These are phyloP conservation scores for Biscogniauxia sp. DNA, from an alignment of 2,329 filamentous ascomycete genomes.

Conservation along the genomic window DNA sequence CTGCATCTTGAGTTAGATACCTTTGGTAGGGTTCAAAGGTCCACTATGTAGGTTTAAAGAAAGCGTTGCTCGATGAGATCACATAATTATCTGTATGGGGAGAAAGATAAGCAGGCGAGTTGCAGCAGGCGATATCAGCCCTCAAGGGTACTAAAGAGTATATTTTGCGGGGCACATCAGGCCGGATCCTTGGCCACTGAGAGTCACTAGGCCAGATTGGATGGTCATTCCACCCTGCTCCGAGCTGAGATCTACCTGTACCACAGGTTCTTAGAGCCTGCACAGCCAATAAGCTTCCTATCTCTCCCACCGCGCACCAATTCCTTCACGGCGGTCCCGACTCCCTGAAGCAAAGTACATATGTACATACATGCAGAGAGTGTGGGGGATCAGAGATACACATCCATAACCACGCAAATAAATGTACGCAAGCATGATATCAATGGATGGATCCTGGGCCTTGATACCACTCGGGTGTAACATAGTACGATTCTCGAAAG, in stretches of 20 bases:
- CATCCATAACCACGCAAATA: neutral
- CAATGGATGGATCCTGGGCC: neutral
- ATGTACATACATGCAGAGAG: neutral
- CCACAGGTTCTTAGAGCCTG: neutral
- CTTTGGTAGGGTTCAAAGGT: too few species aligned
- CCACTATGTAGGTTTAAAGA: neutral
- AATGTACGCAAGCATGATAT: neutral
- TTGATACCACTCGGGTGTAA: neutral
- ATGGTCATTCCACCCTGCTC: constrained; percentile 6
- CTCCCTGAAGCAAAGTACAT: neutral
- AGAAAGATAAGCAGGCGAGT: constrained; percentile 20
- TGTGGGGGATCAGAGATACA: neutral
- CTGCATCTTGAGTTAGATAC: too few species aligned
- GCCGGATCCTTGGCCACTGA: constrained; percentile 2
- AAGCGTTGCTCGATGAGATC: constrained; percentile 33
- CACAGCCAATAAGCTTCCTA: neutral
- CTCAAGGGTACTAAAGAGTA: neutral
- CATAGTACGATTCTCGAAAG: neutral
- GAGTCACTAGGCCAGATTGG: constrained; percentile 8
- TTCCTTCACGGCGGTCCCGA: neutral
- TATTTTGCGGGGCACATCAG: constrained; percentile 11
- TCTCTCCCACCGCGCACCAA: neutral
- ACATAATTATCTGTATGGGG: constrained; percentile 24
- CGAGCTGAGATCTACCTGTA: constrained; percentile 12
- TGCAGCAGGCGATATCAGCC: constrained; percentile 5